These are phyloP conservation scores for Lycium barbarum DNA, from an alignment of 257 asterid genomes.

Conservation along the genomic window DNA sequence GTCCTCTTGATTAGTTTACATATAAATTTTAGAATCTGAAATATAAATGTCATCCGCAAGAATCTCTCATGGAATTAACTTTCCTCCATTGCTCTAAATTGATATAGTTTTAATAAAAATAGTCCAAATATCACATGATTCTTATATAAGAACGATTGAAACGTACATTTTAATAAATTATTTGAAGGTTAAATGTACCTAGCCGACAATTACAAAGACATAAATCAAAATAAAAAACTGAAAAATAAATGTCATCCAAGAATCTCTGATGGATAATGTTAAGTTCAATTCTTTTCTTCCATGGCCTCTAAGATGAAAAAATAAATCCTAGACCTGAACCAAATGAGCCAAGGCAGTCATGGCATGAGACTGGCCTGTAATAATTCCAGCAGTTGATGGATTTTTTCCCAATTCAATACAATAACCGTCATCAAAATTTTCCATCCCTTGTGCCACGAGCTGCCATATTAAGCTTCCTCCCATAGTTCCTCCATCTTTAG, in stretches of 20 bases:
- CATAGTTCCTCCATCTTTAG: conserved; percentile 70
- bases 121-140: not conserved
- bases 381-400: conserved; percentile 63
- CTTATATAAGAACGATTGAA: not conserved
- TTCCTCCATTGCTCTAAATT: not conserved
- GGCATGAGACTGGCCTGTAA: conserved; percentile 64
- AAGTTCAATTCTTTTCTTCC: not conserved
- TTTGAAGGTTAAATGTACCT: not conserved
- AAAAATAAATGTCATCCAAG: not conserved
- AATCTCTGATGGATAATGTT: not conserved
- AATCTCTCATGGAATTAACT: not conserved
- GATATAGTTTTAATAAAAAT: not conserved
- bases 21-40: too few relatives aligned
- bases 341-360: conserved; percentile 55
- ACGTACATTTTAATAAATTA: not conserved
- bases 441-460: conserved; percentile 71
- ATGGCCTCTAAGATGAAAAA: not conserved
- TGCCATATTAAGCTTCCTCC: conserved; percentile 86
- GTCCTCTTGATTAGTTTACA: not conserved
- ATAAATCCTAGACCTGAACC: not conserved
- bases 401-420: conserved; percentile 50
- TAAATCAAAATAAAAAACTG: not conserved
- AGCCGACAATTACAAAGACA: not conserved
- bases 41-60: not conserved
- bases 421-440: conserved; percentile 65